Evolutionary conservation across 495 filamentous ascomycete species (phyloP).

Genomic region (Aspergillus conjunctus): DNA sequence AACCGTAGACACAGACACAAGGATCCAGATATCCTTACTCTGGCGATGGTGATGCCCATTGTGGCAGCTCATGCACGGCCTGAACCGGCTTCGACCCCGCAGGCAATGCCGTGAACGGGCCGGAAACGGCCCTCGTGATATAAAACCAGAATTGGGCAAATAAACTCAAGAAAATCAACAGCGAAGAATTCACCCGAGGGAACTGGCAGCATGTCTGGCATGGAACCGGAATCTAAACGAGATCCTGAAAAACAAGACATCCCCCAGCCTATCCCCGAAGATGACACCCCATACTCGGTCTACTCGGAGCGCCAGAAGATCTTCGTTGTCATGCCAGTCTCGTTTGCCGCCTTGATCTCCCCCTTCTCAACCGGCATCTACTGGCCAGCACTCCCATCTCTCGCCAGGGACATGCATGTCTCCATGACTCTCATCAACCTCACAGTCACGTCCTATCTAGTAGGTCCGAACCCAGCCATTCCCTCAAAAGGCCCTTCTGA

Average conservation of each 20-base stretch:
- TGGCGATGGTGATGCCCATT: no score
- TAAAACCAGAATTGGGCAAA: no score
- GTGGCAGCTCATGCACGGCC: no score
- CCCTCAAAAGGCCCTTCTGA: no score
- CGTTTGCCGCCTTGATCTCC: constrained; percentile 38
- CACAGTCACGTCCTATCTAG: constrained; percentile 48
- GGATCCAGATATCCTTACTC: no score
- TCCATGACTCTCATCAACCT: constrained; percentile 47
- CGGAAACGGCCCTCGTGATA: constrained; percentile 11
- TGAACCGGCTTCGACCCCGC: not conserved
- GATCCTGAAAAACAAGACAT: constrained; percentile 3
- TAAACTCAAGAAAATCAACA: not conserved
- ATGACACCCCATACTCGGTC: constrained; percentile 30
- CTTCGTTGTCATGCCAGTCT: constrained; percentile 18
- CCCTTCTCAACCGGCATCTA: constrained; percentile 50
- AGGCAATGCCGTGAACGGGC: constrained; percentile 13
- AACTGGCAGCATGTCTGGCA: not conserved
- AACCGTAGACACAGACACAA: no score
- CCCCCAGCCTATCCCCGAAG: not conserved
- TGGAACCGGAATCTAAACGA: not conserved
- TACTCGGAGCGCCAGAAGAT: constrained; percentile 24
- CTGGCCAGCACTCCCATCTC: constrained; percentile 41
- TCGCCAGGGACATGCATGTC: constrained; percentile 40
- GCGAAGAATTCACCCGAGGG: not conserved
- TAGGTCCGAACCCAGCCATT: constrained; percentile 17